These are phyloP conservation scores for Elasticomyces elasticus DNA, from an alignment of 495 filamentous ascomycete genomes.

Conservation along the genomic window DNA sequence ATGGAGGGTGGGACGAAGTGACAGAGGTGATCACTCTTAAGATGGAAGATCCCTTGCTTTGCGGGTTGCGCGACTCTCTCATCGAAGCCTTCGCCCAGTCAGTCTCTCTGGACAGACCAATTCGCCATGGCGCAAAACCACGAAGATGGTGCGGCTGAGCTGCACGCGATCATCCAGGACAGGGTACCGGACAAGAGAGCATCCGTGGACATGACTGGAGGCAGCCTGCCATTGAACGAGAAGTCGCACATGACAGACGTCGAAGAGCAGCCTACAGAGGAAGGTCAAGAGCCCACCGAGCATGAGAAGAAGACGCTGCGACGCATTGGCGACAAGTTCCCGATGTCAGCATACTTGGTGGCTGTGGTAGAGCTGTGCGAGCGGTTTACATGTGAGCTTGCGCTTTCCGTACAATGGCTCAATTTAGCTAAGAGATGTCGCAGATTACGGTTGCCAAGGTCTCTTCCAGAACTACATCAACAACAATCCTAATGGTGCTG, in stretches of 20 bases:
- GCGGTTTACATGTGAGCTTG: conserved; percentile 48
- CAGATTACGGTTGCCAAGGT: conserved; percentile 49
- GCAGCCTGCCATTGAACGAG: not conserved
- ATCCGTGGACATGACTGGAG: not conserved
- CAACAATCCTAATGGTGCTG: conserved; percentile 38
- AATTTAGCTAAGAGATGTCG: not conserved
- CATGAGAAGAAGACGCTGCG: conserved; percentile 43
- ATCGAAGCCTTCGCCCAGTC: too few relatives aligned
- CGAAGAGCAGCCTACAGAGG: conserved; percentile 1
- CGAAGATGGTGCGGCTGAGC: conserved; percentile 10
- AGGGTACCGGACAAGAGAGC: not conserved
- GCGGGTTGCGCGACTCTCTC: too few relatives aligned
- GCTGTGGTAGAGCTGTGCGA: conserved; percentile 56
- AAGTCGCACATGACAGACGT: not conserved
- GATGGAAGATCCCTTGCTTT: too few relatives aligned
- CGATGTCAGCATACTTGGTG: conserved; percentile 49
- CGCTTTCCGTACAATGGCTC: not conserved
- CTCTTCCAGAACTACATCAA: conserved; percentile 52
- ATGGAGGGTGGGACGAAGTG: too few relatives aligned
- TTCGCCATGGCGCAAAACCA: conserved; percentile 10
- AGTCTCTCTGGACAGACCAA: too few relatives aligned
- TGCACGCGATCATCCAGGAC: not conserved
- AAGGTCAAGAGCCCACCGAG: conserved; percentile 42
- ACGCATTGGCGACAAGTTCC: conserved; percentile 47
- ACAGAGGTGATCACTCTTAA: too few relatives aligned